Percentiles rank a stretch among this genome's conserved stretches.
These are phyloP conservation scores for Curvularia lunata DNA, from an alignment of 2,329 filamentous ascomycete species.

Conservation along the genomic window DNA sequence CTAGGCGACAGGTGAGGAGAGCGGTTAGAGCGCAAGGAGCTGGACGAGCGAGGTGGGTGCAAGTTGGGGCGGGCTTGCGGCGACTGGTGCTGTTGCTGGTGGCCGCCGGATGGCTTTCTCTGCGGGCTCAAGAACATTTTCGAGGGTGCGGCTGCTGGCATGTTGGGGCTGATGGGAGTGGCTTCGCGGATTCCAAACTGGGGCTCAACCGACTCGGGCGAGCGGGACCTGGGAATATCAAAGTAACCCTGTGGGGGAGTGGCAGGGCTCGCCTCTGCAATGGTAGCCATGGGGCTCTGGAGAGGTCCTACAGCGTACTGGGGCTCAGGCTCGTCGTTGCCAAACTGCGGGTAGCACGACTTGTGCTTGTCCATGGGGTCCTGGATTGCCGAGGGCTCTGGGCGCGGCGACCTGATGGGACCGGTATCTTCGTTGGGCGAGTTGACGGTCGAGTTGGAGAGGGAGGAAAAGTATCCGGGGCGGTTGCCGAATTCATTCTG, in stretches of 20 bases:
- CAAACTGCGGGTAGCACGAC: conserved; percentile 47
- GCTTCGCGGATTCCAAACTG: conserved; percentile 52
- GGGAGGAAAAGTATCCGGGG: conserved; percentile 80
- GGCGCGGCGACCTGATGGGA: conserved; percentile 36
- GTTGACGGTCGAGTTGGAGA: conserved; percentile 64
- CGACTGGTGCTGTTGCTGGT: conserved; percentile 33
- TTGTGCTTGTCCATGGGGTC: conserved; percentile 42
- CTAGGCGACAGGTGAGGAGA: conserved; percentile 51
- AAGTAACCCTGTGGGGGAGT: conserved; percentile 52
- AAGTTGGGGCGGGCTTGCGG: conserved; percentile 42
- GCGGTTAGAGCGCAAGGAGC: conserved; percentile 36
- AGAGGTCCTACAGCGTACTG: conserved; percentile 37
- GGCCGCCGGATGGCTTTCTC: conserved; percentile 51
- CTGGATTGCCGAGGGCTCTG: conserved; percentile 38
- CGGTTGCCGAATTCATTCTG: conserved; percentile 80
- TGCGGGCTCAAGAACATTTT: conserved; percentile 46
- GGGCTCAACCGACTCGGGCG: conserved; percentile 55
- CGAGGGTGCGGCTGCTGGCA: conserved; percentile 39
- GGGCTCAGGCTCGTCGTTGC: conserved; percentile 39
- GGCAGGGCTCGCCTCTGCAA: conserved; percentile 42
- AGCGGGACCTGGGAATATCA: conserved; percentile 53
- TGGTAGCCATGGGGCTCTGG: conserved; percentile 42
- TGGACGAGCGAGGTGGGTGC: conserved; percentile 51
- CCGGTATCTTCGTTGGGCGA: conserved; percentile 56
- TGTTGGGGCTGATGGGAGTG: conserved; percentile 50